Percentiles rank a stretch among this genome's conserved stretches.
Evolutionary conservation across 495 filamentous ascomycete genomes (phyloP).

Genomic region (Neurospora discreta): DNA sequence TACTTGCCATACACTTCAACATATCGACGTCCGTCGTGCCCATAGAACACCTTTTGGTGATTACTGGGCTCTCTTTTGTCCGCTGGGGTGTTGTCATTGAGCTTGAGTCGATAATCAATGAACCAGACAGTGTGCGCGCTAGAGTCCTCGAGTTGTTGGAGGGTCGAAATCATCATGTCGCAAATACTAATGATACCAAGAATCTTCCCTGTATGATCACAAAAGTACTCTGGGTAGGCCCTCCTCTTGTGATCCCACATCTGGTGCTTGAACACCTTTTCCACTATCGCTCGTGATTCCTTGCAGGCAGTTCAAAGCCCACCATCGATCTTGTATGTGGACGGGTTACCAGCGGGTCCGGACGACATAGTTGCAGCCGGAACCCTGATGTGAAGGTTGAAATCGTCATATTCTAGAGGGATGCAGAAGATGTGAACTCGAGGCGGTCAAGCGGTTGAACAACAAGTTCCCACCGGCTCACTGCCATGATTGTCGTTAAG

Average conservation of each 20-base stretch:
- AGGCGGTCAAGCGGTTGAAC: neutral
- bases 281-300: neutral
- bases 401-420: neutral
- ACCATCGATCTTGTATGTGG: neutral
- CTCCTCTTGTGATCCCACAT: neutral
- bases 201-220: neutral
- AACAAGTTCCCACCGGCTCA: neutral
- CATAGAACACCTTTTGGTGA: neutral
- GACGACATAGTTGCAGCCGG: neutral
- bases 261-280: neutral
- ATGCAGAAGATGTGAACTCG: neutral
- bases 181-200: neutral
- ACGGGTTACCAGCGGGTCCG: neutral
- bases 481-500: neutral
- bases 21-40: neutral
- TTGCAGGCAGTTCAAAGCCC: conserved; percentile 1
- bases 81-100: neutral
- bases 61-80: neutral
- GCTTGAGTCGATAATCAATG: neutral
- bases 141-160: neutral
- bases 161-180: neutral
- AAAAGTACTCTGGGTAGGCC: neutral
- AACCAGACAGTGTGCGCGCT: neutral
- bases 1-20: neutral
- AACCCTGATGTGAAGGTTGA: neutral